Evolutionary conservation across 2,329 filamentous ascomycete genomes (phyloP).

Genomic region (Trichoderma sp.): DNA sequence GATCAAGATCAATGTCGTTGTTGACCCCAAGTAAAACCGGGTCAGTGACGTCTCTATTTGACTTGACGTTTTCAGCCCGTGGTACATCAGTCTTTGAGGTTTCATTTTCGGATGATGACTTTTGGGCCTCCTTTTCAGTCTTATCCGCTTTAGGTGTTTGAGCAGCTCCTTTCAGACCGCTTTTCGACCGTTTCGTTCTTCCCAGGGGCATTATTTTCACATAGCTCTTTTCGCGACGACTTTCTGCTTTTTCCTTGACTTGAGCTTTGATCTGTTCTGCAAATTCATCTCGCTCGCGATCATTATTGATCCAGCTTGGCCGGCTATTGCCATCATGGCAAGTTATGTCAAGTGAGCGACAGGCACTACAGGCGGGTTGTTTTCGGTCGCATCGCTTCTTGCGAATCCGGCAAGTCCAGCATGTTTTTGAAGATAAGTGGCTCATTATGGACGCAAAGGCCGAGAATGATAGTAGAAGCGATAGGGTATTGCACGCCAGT

Average conservation of each 20-base stretch:
- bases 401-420: constrained; percentile 57
- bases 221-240: constrained; percentile 38
- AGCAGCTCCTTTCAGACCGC: too few species aligned
- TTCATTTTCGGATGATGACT: not conserved
- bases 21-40: not conserved
- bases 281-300: constrained; percentile 31
- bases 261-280: constrained; percentile 31
- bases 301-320: constrained; percentile 52
- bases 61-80: not conserved
- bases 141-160: not conserved
- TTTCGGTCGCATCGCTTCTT: constrained; percentile 55
- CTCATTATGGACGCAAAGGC: not conserved
- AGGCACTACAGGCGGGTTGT: constrained; percentile 48
- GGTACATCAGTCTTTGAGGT: not conserved
- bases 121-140: not conserved
- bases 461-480: not conserved
- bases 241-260: constrained; percentile 31
- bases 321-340: constrained; percentile 49
- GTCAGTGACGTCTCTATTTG: not conserved
- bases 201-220: constrained; percentile 16
- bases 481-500: not conserved
- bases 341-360: constrained; percentile 48
- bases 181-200: not conserved
- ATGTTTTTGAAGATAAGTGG: constrained; percentile 30
- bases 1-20: constrained; percentile 12